Evolutionary conservation across 192 early-diverging fungal genomes (phyloP), one percentile per base, ranked within the genome.

Genomic region (Entomortierella chlamydospora): DNA sequence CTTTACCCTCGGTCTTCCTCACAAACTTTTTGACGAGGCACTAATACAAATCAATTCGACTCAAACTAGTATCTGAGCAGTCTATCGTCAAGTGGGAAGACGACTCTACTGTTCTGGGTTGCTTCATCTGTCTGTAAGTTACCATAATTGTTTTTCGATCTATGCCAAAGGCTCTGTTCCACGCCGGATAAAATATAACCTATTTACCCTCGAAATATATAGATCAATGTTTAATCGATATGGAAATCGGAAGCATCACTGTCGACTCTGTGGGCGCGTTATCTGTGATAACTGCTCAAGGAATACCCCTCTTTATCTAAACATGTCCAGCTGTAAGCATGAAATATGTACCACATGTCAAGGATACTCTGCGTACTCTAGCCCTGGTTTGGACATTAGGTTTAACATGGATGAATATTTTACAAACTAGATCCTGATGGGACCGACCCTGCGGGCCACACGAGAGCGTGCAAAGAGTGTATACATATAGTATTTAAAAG

Each of bases 221-320:
- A 84, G 83, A 37, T 73, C 72, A 1, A 26, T 80, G 2, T 88
- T 90, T 60, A 86, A 82, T 7, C 73, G 76, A n/a, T 71, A 92
- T 29, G 80, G 87, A 2, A 86, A 87, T 59, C 87, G 92, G 25
- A 85, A 89, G 20, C 92, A 93, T 62, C 92, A 93, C 70, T 93
- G 92, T 62, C 85, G 92, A 11, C 64, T 93, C 4, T 93, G 92
- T 61, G 92, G 92, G 8, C 83, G 88, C 8, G 84, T 92, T 10
- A 76, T 91, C 11, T 92, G 91, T 64, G 86, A 81, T 39, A 82
- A 85, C 31, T 92, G 91, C 62, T 91, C 90, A 4, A 68, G 64
- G 3, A 83, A 65, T 64, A 76, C 81, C n/a, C 70, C 82, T 5
- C 55, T 84, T 12, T 82, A 81, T 56, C 37, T 83, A 37, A 70